A percentile compares a stretch with the other conserved stretches of the same genome.
Evolutionary conservation across 192 early-diverging fungal genomes (phyloP).

Genomic region (Umbelopsis sp.): DNA sequence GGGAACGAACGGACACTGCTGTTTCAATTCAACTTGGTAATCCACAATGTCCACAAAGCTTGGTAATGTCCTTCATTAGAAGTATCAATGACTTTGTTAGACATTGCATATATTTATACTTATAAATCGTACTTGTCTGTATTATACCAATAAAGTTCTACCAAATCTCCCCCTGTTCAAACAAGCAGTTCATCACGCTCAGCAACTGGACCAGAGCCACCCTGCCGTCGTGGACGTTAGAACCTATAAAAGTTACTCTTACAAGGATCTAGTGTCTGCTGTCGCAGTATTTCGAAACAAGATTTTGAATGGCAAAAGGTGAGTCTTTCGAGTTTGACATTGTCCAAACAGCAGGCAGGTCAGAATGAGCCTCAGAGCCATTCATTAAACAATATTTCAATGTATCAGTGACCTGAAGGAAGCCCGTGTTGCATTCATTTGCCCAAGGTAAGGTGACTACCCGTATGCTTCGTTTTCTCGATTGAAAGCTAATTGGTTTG

Average conservation of each 20-base stretch:
- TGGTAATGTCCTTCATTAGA: background rate
- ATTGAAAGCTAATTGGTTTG: background rate
- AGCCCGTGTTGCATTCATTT: conserved; percentile 42
- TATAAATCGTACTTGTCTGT: background rate
- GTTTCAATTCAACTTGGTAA: background rate
- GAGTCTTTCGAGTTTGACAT: background rate
- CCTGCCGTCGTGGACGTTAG: conserved; percentile 39
- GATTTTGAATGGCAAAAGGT: conserved; percentile 30
- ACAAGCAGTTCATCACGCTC: conserved; percentile 32
- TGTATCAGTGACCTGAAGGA: conserved; percentile 28
- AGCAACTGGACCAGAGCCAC: background rate
- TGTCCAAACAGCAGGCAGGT: too few species aligned
- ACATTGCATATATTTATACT: background rate
- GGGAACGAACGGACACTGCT: background rate
- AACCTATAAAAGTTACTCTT: conserved; percentile 23
- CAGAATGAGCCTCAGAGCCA: too few species aligned
- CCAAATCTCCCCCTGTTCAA: conserved; percentile 40
- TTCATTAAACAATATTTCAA: background rate
- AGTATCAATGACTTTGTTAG: background rate
- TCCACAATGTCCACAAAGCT: background rate
- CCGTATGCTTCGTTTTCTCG: background rate
- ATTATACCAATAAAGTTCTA: conserved; percentile 15
- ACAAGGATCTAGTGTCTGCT: conserved; percentile 34
- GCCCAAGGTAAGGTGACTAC: conserved; percentile 33
- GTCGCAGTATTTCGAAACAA: conserved; percentile 23